Conservation (phyloP, 2,329 filamentous ascomycete genomes). For the Aspergillus quadricinctus region DNA sequence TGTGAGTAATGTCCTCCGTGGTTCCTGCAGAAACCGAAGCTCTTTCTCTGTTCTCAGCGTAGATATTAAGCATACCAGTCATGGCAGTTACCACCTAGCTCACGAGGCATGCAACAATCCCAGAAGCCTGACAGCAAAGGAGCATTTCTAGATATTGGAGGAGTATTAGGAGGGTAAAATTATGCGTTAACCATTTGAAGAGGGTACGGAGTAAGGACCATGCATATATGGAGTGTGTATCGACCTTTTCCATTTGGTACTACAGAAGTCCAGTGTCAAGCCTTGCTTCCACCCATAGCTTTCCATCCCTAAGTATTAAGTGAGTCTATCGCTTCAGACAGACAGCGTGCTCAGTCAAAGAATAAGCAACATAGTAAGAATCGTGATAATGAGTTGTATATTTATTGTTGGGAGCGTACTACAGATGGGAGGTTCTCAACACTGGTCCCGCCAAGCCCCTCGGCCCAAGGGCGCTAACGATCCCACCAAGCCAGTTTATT, state of each 20-base stretch:
- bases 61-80: neutral
- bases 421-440: slow-evolving; percentile 26
- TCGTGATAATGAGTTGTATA: neutral
- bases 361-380: neutral
- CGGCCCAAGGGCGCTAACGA: slow-evolving; percentile 39
- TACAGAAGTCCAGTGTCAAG: neutral
- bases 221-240: neutral
- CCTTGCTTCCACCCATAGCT: neutral
- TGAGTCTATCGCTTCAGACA: neutral
- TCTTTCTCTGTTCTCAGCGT: neutral
- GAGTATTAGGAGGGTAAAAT: no score
- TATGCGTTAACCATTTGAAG: no score
- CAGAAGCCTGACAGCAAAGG: no score
- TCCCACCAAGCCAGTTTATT: slow-evolving; percentile 36
- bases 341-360: neutral
- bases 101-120: no score
- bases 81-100: no score
- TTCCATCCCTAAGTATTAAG: neutral
- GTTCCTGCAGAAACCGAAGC: no score
- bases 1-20: no score
- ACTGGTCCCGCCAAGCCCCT: slow-evolving; percentile 38
- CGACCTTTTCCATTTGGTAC: neutral
- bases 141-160: no score
- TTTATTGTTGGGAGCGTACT: slow-evolving; percentile 26
- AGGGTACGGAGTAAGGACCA: neutral